These are phyloP conservation scores for Lagerstroemia speciosa DNA, from an alignment of 345 rosid genomes.

Conservation along the genomic window DNA sequence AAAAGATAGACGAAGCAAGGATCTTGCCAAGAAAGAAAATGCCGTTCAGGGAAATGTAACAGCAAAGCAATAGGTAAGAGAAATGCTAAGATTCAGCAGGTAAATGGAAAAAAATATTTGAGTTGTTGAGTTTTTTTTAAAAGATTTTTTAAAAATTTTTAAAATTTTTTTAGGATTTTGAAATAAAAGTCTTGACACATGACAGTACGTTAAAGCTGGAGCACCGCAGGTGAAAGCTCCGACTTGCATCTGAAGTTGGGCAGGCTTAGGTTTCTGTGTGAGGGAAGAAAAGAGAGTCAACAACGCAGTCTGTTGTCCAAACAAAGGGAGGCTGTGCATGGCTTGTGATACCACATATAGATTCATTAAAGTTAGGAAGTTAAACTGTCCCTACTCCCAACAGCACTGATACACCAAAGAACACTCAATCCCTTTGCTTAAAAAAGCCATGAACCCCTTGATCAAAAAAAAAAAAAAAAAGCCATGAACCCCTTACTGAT, in stretches of 20 bases:
- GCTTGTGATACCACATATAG: conserved; percentile 18
- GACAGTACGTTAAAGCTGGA: neutral
- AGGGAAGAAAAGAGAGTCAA: neutral
- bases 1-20: too few relatives aligned
- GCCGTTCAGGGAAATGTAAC: neutral
- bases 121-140: too few relatives aligned
- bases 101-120: neutral
- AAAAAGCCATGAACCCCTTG: neutral
- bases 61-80: neutral
- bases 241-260: neutral
- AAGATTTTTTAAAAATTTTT: too few relatives aligned
- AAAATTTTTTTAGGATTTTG: too few relatives aligned
- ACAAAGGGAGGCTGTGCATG: conserved; percentile 10
- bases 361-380: conserved; percentile 8
- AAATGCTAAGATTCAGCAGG: neutral
- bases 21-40: too few relatives aligned
- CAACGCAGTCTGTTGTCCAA: conserved; percentile 12
- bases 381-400: conserved; percentile 9
- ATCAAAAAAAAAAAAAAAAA: too few relatives aligned
- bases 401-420: conserved; percentile 11
- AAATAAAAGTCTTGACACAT: too few relatives aligned
- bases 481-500: neutral
- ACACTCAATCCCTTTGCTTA: conserved; percentile 1
- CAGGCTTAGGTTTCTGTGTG: neutral
- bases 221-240: neutral